Percentiles rank a stretch among this genome's conserved stretches.
Conservation (phyloP, 345 rosid species). For the Citrus reticulata region DNA sequence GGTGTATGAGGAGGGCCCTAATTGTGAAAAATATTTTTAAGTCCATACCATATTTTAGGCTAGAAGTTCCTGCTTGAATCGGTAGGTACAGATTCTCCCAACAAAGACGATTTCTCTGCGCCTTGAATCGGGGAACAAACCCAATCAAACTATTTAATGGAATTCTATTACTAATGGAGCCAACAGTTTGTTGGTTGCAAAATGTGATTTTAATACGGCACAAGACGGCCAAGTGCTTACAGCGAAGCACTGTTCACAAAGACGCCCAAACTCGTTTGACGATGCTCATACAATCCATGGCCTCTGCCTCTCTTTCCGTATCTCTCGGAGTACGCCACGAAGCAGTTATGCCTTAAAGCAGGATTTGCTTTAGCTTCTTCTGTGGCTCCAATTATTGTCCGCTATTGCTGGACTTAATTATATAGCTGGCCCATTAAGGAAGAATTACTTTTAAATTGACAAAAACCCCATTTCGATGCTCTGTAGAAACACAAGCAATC, state of each 20-base stretch:
- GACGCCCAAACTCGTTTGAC: background rate
- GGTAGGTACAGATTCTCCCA: fast-evolving
- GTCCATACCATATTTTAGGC: no score
- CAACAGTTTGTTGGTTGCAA: fast-evolving
- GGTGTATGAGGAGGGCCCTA: fast-evolving
- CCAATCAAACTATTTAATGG: fast-evolving
- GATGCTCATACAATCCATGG: background rate
- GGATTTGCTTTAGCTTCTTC: background rate
- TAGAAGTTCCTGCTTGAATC: fast-evolving
- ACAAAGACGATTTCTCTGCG: fast-evolving
- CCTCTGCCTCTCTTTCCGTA: background rate
- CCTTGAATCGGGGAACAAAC: fast-evolving
- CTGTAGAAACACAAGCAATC: no score
- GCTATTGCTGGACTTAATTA: background rate
- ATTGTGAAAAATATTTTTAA: fast-evolving
- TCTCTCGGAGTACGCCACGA: background rate
- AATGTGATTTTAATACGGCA: background rate
- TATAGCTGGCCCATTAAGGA: background rate
- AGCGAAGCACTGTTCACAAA: background rate
- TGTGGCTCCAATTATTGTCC: no score
- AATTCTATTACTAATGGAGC: fast-evolving
- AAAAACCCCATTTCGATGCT: no score
- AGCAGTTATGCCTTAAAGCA: background rate
- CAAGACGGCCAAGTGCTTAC: background rate
- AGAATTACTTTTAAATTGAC: background rate